These are phyloP conservation scores for Penicillium verhagenii DNA, from an alignment of 495 filamentous ascomycete genomes.

Conservation along the genomic window DNA sequence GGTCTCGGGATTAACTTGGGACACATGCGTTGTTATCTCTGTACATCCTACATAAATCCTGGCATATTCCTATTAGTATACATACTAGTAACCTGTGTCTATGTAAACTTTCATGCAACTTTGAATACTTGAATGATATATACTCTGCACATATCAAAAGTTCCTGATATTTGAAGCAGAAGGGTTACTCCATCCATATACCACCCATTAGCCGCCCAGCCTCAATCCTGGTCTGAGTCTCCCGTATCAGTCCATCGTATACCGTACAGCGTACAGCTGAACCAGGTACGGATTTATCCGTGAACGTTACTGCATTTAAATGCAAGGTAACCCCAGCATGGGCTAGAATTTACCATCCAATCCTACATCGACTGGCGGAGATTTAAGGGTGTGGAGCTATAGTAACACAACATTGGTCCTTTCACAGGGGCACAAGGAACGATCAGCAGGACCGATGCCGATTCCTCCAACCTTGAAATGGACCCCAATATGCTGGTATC, in stretches of 20 bases:
- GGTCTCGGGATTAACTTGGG: too few species aligned
- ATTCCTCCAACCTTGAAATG: background rate
- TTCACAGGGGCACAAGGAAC: background rate
- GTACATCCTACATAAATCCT: too few species aligned
- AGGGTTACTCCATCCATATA: background rate
- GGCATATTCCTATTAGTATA: too few species aligned
- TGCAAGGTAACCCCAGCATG: background rate
- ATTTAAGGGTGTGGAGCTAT: background rate
- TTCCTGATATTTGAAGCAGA: too few species aligned
- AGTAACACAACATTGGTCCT: background rate
- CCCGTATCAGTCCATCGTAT: too few species aligned
- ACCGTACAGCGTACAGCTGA: background rate
- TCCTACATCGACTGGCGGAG: background rate
- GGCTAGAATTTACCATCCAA: background rate
- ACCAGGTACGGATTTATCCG: background rate
- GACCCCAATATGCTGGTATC: too few species aligned
- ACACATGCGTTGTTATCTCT: too few species aligned
- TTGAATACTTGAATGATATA: too few species aligned
- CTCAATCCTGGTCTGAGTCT: background rate
- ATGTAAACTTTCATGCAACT: too few species aligned
- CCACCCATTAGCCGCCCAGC: background rate
- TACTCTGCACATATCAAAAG: too few species aligned
- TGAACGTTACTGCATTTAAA: background rate
- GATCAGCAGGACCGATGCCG: background rate
- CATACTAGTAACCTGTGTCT: too few species aligned